These are phyloP conservation scores for Ciborinia camelliae DNA, from an alignment of 2,329 filamentous ascomycete species.

Conservation along the genomic window DNA sequence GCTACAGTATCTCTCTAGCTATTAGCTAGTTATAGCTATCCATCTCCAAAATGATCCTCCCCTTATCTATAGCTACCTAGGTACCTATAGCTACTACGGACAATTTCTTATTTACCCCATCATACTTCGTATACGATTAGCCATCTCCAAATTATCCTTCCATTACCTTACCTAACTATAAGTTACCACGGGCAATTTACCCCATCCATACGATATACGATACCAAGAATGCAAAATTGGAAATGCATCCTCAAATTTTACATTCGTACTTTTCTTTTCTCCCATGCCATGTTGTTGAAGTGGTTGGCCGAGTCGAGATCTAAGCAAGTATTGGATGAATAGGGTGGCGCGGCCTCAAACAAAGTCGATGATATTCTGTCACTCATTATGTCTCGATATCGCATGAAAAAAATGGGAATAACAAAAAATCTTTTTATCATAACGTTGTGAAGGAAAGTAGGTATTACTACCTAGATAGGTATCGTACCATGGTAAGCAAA, in stretches of 20 bases:
- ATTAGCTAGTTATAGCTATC: too few species aligned
- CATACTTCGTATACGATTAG: too few species aligned
- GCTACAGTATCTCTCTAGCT: too few species aligned
- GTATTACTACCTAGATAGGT: too few species aligned
- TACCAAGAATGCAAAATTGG: background rate
- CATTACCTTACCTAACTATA: too few species aligned
- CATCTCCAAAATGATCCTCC: background rate
- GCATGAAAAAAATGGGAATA: conserved; percentile 4
- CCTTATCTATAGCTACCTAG: too few species aligned
- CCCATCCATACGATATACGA: background rate
- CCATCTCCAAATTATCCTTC: too few species aligned
- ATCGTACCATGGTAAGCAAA: background rate
- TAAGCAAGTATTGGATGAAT: conserved; percentile 8
- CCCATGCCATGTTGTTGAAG: background rate
- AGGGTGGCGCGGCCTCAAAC: conserved; percentile 12
- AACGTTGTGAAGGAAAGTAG: too few species aligned
- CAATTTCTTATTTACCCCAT: background rate
- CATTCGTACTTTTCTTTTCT: background rate
- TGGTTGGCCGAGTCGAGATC: background rate
- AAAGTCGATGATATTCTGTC: conserved; percentile 7
- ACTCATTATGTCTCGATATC: conserved; percentile 19
- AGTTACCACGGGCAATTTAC: background rate
- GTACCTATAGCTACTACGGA: background rate
- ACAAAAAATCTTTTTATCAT: background rate
- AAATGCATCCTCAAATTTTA: background rate